A percentile compares a stretch with the other conserved stretches of the same genome.
Conservation (phyloP, 1,139 yeast genomes). For the Sugiyamaella novakii region DNA sequence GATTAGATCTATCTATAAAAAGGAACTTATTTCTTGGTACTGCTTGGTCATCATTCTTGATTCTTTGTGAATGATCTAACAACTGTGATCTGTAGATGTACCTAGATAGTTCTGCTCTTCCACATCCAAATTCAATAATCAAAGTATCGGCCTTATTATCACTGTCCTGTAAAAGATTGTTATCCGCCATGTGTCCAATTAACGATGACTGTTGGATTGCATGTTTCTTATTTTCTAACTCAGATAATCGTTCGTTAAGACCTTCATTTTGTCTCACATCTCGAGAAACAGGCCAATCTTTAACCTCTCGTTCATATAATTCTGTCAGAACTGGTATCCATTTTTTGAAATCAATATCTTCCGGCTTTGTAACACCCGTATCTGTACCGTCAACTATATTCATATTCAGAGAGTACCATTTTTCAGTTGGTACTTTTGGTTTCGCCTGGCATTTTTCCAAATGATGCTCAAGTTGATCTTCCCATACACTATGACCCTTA, state of each 20-base stretch:
- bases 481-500: slow-evolving; percentile 73
- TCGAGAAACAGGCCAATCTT: slow-evolving; percentile 24
- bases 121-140: slow-evolving; percentile 85
- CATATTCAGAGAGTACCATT: slow-evolving; percentile 50
- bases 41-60: background rate
- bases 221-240: slow-evolving; percentile 67
- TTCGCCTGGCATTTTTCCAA: slow-evolving; percentile 60
- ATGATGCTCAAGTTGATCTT: slow-evolving; percentile 58
- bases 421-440: slow-evolving; percentile 40
- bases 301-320: slow-evolving; percentile 29
- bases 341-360: slow-evolving; percentile 31
- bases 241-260: slow-evolving; percentile 47
- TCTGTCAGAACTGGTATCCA: slow-evolving; percentile 44
- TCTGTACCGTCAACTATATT: slow-evolving; percentile 39
- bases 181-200: slow-evolving; percentile 63
- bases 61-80: slow-evolving; percentile 21
- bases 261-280: slow-evolving; percentile 34
- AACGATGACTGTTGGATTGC: slow-evolving; percentile 80
- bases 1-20: slow-evolving; percentile 74
- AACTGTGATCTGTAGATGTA: slow-evolving; percentile 57
- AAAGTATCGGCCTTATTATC: slow-evolving; percentile 38
- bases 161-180: slow-evolving; percentile 42
- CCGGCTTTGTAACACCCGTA: slow-evolving; percentile 18
- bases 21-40: slow-evolving; percentile 49
- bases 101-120: slow-evolving; percentile 80